phyloP scores from a whole-genome alignment of 805 yeast genomes.

The Ogataea sp. region DNA sequence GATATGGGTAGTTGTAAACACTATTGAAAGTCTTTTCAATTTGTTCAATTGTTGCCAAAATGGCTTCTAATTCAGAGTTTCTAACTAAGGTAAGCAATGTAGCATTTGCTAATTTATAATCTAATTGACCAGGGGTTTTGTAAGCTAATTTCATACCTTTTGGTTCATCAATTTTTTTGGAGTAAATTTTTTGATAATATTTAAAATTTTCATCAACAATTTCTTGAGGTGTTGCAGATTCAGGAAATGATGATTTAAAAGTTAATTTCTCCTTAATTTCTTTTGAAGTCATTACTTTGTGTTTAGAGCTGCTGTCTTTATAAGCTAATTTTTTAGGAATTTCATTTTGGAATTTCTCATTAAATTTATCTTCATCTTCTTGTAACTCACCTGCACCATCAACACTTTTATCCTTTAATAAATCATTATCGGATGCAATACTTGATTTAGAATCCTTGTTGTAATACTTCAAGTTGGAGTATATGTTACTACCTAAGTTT shows the following conservation, averaged over 20 bases:
- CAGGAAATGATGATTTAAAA: slow-evolving; percentile 6
- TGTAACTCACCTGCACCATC: neutral
- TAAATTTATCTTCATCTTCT: neutral
- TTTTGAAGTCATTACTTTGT: neutral
- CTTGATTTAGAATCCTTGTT: too few relatives aligned
- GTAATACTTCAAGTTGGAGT: neutral
- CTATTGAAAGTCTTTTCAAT: slow-evolving; percentile 57
- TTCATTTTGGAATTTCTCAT: neutral
- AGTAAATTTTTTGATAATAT: slow-evolving; percentile 28
- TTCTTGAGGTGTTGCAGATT: slow-evolving; percentile 11
- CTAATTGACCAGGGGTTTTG: slow-evolving; percentile 8
- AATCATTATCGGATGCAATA: neutral
- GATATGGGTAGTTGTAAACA: slow-evolving; percentile 68
- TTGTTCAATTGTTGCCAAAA: slow-evolving; percentile 44
- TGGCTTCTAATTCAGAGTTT: slow-evolving; percentile 44
- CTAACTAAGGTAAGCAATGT: slow-evolving; percentile 66
- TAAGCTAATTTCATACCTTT: slow-evolving; percentile 24
- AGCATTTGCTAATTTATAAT: slow-evolving; percentile 45
- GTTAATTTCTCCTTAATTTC: slow-evolving; percentile 9
- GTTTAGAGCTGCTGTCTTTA: too few relatives aligned
- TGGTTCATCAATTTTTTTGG: slow-evolving; percentile 37
- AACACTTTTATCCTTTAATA: neutral
- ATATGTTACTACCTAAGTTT: neutral
- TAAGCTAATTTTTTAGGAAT: neutral
- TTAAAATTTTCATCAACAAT: slow-evolving; percentile 29